Evolutionary conservation across 2,329 filamentous ascomycete genomes (phyloP), one percentile per base, ranked within the genome.

Genomic region (Alternaria infectoria): DNA sequence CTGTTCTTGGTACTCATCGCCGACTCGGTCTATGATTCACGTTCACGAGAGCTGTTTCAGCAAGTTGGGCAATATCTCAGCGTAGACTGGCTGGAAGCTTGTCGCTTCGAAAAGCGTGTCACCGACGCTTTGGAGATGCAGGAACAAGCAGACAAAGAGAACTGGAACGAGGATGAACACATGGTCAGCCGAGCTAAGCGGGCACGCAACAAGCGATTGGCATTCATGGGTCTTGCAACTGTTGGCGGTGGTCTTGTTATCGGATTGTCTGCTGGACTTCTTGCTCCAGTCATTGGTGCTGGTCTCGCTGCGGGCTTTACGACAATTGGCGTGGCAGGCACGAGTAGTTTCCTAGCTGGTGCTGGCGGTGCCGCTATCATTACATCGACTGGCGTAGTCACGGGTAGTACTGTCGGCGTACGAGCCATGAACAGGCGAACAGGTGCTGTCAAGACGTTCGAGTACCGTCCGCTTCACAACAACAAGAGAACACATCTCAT

Each of bases 51-150:
- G 44, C 83, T 99, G 26, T 83, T 99, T 6, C 95, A 98, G 80
- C 86, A 88, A 59, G 93, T 98, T 1, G 96, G 91, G 36, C 86
- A 88, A 56, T 90, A 91, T 64, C 86, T 99, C 70, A 89, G 92
- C 45, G 90, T 99, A 8, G 87, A 90, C 12, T 97, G 93, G 93
- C 84, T 96, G 57, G 96, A 99, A 69, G 97, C 98, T 61, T 97
- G 93, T 80, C 90, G 93, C 43, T 99, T 99, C 74, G 96, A 99
- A 81, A 98, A 97, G 82, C 91, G 93, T 57, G 93, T 99, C 6
- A 97, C 96, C 8, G 96, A 99, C 80, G 93, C 96, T 1, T 84
- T 99, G 21, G 96, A 99, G 80, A 97, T 99, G 93, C 95, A 98
- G 81, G 93, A 98, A 79, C 90, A 92, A 50, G 93, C 93, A 6